Conservation (phyloP, 805 yeast species). For the Soucietia sequanensis region DNA sequence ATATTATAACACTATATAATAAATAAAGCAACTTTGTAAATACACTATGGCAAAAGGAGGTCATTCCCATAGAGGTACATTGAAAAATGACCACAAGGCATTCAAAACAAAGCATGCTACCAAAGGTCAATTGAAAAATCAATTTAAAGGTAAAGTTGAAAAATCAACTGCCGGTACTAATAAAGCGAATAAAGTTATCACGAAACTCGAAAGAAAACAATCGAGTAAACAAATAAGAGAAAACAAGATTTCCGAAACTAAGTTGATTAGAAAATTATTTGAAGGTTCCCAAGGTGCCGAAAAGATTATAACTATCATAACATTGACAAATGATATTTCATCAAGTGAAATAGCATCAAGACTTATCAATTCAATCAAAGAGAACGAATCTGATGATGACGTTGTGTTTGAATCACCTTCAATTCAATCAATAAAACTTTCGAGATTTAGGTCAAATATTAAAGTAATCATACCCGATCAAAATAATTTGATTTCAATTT, state of each 20-base stretch:
- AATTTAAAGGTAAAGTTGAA: conserved; percentile 85
- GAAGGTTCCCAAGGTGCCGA: conserved; percentile 81
- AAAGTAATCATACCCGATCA: conserved; percentile 74
- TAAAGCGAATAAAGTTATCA: conserved; percentile 37
- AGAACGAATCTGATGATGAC: conserved; percentile 23
- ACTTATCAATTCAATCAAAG: conserved; percentile 43
- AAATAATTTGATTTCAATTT: conserved; percentile 59
- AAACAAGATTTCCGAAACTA: conserved; percentile 62
- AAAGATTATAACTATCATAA: conserved; percentile 76
- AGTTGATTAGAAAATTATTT: conserved; percentile 64
- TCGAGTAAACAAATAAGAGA: conserved; percentile 72
- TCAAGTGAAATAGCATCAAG: conserved; percentile 52
- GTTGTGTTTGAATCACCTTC: conserved; percentile 40
- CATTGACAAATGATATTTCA: conserved; percentile 72
- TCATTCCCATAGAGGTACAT: conserved; percentile 79
- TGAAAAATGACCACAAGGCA: conserved; percentile 82
- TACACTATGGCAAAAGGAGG: conserved; percentile 45
- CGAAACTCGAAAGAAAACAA: conserved; percentile 71
- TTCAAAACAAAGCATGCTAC: conserved; percentile 91
- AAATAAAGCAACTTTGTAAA: too few relatives aligned
- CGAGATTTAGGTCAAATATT: conserved; percentile 71
- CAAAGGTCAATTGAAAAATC: conserved; percentile 80
- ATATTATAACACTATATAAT: too few relatives aligned
- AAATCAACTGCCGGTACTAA: conserved; percentile 42
- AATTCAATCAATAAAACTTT: conserved; percentile 51